A percentile compares a stretch with the other conserved stretches of the same genome.
Conservation (phyloP, 768 basidiomycete genomes). For the Tulasnella sp. region DNA sequence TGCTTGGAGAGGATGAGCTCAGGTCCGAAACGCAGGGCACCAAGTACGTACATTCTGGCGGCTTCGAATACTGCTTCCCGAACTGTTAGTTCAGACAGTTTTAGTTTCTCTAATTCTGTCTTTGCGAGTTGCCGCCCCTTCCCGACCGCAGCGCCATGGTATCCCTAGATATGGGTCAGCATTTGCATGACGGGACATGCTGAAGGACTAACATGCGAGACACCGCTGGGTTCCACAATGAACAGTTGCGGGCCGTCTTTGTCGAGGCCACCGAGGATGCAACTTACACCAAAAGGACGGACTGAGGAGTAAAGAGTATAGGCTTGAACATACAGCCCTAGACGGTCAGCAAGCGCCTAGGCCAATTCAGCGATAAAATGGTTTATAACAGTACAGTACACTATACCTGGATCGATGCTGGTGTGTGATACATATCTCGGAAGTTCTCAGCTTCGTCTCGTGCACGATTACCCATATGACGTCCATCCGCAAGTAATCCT, state of each 20-base stretch:
- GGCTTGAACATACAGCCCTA: slow-evolving; percentile 82
- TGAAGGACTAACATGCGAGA: slow-evolving; percentile 58
- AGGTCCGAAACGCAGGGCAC: background rate
- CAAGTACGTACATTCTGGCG: slow-evolving; percentile 71
- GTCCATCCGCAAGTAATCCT: slow-evolving; percentile 85
- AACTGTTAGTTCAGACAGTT: slow-evolving; percentile 63
- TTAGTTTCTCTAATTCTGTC: slow-evolving; percentile 95
- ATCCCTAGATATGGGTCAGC: slow-evolving; percentile 45
- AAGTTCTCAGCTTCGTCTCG: slow-evolving; percentile 69
- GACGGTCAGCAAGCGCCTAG: slow-evolving; percentile 55
- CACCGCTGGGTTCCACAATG: slow-evolving; percentile 90
- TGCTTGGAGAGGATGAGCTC: slow-evolving; percentile 38
- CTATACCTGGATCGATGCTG: slow-evolving; percentile 66
- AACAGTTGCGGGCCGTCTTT: slow-evolving; percentile 75
- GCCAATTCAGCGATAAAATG: slow-evolving; percentile 22
- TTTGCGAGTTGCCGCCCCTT: slow-evolving; percentile 98
- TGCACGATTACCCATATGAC: slow-evolving; percentile 73
- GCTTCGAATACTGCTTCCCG: slow-evolving; percentile 85
- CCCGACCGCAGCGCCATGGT: slow-evolving; percentile 91
- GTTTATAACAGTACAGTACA: background rate
- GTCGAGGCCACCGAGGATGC: slow-evolving; percentile 82
- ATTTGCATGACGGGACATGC: background rate
- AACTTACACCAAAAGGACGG: slow-evolving; percentile 90
- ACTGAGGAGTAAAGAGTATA: slow-evolving; percentile 98
- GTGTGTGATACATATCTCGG: slow-evolving; percentile 58